Percentiles rank a stretch among this genome's conserved stretches.
Conservation (phyloP, 148 eudicot genomes). For the Rhododendron kiyosumense region DNA sequence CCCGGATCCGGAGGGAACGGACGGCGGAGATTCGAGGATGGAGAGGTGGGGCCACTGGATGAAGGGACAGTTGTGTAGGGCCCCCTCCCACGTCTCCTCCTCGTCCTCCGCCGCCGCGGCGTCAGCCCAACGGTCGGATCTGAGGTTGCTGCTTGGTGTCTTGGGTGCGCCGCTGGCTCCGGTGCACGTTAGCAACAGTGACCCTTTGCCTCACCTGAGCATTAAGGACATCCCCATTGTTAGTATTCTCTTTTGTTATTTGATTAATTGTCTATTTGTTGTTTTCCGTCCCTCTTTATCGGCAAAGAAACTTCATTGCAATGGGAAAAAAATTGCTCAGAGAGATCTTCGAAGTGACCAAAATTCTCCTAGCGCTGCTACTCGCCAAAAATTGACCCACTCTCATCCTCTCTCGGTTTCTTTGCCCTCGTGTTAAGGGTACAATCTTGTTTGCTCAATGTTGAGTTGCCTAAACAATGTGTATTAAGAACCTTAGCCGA, state of each 20-base stretch:
- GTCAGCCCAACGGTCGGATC: slow-evolving; percentile 59
- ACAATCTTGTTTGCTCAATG: neutral
- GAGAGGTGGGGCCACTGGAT: slow-evolving; percentile 39
- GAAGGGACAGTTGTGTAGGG: slow-evolving; percentile 35
- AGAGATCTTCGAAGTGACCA: too few species aligned
- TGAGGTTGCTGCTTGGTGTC: slow-evolving; percentile 79
- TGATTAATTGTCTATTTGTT: neutral
- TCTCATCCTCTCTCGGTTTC: neutral
- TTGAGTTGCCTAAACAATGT: neutral
- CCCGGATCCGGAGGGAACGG: slow-evolving; percentile 33
- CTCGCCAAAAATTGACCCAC: too few species aligned
- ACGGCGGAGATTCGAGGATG: slow-evolving; percentile 23
- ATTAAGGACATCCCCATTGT: slow-evolving; percentile 92
- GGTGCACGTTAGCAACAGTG: slow-evolving; percentile 60
- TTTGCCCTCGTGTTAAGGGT: neutral
- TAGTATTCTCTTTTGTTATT: slow-evolving; percentile 19
- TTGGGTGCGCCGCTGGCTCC: slow-evolving; percentile 96
- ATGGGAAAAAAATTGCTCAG: too few species aligned
- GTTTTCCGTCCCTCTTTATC: neutral
- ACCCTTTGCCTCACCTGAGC: slow-evolving; percentile 77
- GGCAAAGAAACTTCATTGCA: neutral
- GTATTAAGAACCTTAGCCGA: neutral
- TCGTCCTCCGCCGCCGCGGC: slow-evolving; percentile 22
- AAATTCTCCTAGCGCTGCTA: too few species aligned
- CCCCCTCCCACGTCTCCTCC: slow-evolving; percentile 18